These are phyloP conservation scores for Pseudogymnoascus pannorum DNA, from an alignment of 2,329 filamentous ascomycete genomes.

Conservation along the genomic window DNA sequence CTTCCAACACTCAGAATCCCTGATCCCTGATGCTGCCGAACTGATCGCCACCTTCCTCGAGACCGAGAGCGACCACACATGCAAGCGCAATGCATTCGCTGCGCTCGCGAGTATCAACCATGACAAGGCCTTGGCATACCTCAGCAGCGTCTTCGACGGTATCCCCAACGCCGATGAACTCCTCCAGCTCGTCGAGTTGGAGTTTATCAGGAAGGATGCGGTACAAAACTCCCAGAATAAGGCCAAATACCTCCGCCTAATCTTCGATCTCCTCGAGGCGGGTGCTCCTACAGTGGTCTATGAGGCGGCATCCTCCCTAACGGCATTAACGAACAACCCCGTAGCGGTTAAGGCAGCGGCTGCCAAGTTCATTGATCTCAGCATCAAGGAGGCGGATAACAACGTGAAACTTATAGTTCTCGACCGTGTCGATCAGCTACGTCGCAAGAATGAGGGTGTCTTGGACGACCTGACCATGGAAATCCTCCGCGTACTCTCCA, in stretches of 20 bases:
- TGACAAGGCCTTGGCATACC: slow-evolving; percentile 80
- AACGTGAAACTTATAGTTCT: slow-evolving; percentile 98
- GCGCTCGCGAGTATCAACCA: slow-evolving; percentile 87
- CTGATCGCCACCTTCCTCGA: slow-evolving; percentile 85
- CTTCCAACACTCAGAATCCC: slow-evolving; percentile 77
- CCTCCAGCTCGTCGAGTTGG: slow-evolving; percentile 84
- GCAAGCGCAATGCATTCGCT: slow-evolving; percentile 96
- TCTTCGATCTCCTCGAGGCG: slow-evolving; percentile 93
- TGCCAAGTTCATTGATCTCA: slow-evolving; percentile 90
- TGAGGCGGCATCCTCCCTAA: slow-evolving; percentile 91
- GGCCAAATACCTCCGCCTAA: slow-evolving; percentile 85
- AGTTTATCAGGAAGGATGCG: slow-evolving; percentile 98
- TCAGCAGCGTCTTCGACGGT: slow-evolving; percentile 84
- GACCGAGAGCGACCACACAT: slow-evolving; percentile 85
- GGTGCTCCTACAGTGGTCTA: slow-evolving; percentile 92
- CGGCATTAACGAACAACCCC: slow-evolving; percentile 88
- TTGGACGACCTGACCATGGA: slow-evolving; percentile 96
- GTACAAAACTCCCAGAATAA: slow-evolving; percentile 91
- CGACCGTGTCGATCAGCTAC: slow-evolving; percentile 82
- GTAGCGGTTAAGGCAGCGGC: slow-evolving; percentile 97
- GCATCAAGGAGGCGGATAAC: slow-evolving; percentile 96
- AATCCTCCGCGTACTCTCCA: slow-evolving; percentile 87
- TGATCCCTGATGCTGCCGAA: slow-evolving; percentile 94
- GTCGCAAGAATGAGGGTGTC: slow-evolving; percentile 82
- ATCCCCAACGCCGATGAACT: slow-evolving; percentile 93